Percentiles rank a stretch among this genome's conserved stretches.
Conservation (phyloP, 176 grass and related monocot species). For the Bothriochloa decipiens region DNA sequence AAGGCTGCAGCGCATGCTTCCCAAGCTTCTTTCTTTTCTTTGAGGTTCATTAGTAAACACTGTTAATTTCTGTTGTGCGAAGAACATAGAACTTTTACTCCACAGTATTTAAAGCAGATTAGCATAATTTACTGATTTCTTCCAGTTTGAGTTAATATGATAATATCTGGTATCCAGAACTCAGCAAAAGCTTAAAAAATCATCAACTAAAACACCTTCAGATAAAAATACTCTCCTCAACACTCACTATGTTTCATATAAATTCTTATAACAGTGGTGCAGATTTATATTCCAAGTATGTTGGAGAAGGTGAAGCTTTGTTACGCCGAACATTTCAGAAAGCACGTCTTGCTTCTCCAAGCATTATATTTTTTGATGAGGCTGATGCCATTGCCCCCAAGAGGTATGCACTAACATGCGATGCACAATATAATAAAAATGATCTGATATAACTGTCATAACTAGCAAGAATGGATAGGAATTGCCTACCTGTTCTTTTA, state of each 20-base stretch:
- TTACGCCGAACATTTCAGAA: constrained; percentile 83
- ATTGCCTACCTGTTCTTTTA: neutral
- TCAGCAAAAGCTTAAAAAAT: constrained; percentile 23
- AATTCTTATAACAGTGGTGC: constrained; percentile 57
- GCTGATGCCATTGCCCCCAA: constrained; percentile 85
- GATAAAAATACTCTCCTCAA: constrained; percentile 1
- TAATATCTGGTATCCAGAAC: neutral
- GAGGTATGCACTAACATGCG: constrained; percentile 52
- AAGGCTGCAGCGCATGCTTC: constrained; percentile 88
- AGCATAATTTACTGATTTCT: constrained; percentile 9
- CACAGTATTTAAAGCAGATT: neutral
- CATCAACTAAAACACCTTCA: constrained; percentile 19
- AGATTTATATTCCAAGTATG: constrained; percentile 92
- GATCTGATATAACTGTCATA: neutral
- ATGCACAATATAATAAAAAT: constrained; percentile 4
- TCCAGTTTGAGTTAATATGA: neutral
- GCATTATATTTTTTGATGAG: constrained; percentile 92
- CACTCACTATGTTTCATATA: constrained; percentile 16
- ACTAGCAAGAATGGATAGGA: neutral
- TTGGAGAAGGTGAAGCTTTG: constrained; percentile 95
- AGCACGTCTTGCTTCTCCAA: constrained; percentile 75
- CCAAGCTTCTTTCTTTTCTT: constrained; percentile 95
- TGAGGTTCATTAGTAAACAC: constrained; percentile 54
- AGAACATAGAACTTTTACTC: neutral
- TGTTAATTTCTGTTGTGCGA: neutral